A percentile compares a stretch with the other conserved stretches of the same genome.
Conservation (phyloP, 2,329 filamentous ascomycete species). For the Botrytis squamosa region DNA sequence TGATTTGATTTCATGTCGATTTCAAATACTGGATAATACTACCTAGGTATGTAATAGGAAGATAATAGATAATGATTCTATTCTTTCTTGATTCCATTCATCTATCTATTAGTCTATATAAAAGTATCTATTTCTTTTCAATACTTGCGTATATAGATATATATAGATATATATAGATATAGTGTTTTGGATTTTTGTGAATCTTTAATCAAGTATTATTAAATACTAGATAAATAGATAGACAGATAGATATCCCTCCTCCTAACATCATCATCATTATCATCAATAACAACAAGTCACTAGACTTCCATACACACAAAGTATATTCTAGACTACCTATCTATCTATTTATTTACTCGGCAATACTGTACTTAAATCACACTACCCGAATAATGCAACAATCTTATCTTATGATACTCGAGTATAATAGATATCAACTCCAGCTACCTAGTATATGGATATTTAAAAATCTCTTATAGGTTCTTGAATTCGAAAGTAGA, state of each 20-base stretch:
- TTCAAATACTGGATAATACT: background rate
- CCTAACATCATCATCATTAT: background rate
- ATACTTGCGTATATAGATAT: background rate
- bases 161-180: no score
- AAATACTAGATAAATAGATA: background rate
- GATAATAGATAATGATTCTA: background rate
- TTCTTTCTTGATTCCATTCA: background rate
- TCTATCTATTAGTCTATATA: accelerated
- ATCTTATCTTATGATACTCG: background rate
- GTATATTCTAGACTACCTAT: background rate
- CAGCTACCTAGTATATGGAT: no score
- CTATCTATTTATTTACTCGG: no score
- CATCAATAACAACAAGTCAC: background rate
- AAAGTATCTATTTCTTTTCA: background rate
- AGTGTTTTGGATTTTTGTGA: background rate
- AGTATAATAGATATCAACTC: no score
- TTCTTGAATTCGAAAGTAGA: no score
- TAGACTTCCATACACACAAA: no score
- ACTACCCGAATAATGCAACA: background rate
- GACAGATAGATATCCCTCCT: background rate
- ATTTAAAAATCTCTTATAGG: no score
- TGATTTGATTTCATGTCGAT: background rate
- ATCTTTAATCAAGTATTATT: background rate
- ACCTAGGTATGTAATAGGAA: background rate
- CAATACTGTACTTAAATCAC: background rate